Conservation (phyloP, 257 asterid species). For the Nicotiana undulata region DNA sequence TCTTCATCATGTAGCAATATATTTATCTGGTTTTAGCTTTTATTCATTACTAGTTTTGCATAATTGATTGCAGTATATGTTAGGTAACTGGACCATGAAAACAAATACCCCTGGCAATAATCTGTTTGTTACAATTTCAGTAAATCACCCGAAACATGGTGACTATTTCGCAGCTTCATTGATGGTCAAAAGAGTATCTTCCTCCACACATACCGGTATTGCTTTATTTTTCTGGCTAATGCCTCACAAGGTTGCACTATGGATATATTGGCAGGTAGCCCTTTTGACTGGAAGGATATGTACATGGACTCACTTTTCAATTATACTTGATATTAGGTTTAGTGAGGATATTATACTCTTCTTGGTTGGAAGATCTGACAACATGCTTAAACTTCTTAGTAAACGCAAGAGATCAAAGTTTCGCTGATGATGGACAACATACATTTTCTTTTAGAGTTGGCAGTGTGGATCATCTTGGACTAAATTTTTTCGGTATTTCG, state of each 20-base stretch:
- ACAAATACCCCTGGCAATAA: slow-evolving; percentile 61
- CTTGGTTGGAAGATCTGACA: neutral
- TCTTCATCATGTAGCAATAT: neutral
- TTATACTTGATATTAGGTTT: neutral
- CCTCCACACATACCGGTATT: slow-evolving; percentile 34
- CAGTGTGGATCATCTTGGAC: too few species aligned
- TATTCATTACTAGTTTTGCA: neutral
- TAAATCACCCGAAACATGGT: slow-evolving; percentile 80
- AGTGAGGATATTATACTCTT: neutral
- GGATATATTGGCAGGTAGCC: slow-evolving; percentile 98
- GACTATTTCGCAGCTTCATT: slow-evolving; percentile 87
- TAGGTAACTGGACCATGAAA: slow-evolving; percentile 70
- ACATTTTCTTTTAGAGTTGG: too few species aligned
- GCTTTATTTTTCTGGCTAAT: slow-evolving; percentile 86
- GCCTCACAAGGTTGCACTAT: slow-evolving; percentile 90
- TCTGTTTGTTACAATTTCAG: slow-evolving; percentile 58
- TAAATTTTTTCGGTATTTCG: too few species aligned
- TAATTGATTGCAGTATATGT: slow-evolving; percentile 62
- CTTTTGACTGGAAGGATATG: neutral
- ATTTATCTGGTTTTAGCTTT: neutral
- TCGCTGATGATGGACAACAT: too few species aligned
- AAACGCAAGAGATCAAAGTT: too few species aligned
- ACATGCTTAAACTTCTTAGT: too few species aligned
- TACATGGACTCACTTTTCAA: neutral
- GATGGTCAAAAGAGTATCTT: slow-evolving; percentile 59